Conservation (phyloP, 768 basidiomycete genomes). For the Tulasnella sp. region DNA sequence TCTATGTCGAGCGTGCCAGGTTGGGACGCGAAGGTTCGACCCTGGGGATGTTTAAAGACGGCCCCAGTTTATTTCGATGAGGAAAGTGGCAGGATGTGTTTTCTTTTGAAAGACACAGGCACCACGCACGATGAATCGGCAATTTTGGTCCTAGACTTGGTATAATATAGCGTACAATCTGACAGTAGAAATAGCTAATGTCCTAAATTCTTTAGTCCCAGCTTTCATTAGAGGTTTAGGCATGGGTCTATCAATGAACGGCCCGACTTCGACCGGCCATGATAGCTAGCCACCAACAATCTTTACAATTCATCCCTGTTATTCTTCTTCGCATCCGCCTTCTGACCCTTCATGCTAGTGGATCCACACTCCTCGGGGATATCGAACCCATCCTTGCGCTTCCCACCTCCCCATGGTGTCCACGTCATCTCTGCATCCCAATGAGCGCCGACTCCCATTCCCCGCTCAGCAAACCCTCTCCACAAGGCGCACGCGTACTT, state of each 20-base stretch:
- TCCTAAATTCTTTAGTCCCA: neutral
- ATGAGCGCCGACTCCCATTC: constrained; percentile 60
- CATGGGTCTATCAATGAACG: too few relatives aligned
- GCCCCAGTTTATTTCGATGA: neutral
- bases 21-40: neutral
- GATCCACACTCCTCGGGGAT: neutral
- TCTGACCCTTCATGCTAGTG: neutral
- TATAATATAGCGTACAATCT: neutral
- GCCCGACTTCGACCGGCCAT: too few relatives aligned
- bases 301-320: constrained; percentile 43
- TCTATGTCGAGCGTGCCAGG: neutral
- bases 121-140: neutral
- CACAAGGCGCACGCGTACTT: too few relatives aligned
- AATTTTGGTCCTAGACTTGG: neutral
- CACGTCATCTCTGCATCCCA: constrained; percentile 58
- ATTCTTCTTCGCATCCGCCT: too few relatives aligned
- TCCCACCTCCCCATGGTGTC: constrained; percentile 92
- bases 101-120: neutral
- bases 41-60: neutral
- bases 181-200: neutral
- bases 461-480: constrained; percentile 56
- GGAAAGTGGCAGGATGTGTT: neutral
- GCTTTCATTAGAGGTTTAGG: neutral
- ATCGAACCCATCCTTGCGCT: constrained; percentile 55
- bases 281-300: constrained; percentile 28